These are phyloP conservation scores for Arabidopsis suecica DNA, from an alignment of 345 rosid species.

Conservation along the genomic window DNA sequence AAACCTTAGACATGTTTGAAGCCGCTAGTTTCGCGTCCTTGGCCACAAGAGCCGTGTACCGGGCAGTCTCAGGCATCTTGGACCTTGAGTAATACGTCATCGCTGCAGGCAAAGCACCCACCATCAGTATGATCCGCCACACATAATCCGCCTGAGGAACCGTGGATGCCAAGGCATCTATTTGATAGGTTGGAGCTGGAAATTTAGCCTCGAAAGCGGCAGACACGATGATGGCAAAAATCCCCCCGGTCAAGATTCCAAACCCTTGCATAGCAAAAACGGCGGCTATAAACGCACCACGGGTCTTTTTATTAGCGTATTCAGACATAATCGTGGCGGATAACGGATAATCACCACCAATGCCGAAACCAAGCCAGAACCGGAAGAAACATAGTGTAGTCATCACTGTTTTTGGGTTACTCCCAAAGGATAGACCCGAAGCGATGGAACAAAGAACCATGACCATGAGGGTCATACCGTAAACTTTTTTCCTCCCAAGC, in stretches of 20 bases:
- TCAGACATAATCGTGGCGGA: conserved; percentile 90
- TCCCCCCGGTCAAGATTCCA: conserved; percentile 77
- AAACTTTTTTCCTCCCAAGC: conserved; percentile 73
- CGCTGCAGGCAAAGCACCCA: conserved; percentile 81
- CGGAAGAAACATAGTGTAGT: conserved; percentile 78
- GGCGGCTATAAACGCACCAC: conserved; percentile 88
- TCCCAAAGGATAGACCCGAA: conserved; percentile 74
- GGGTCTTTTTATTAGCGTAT: conserved; percentile 83
- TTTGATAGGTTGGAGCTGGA: conserved; percentile 58
- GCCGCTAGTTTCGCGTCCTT: conserved; percentile 76
- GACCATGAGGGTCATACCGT: conserved; percentile 76
- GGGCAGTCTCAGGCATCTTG: conserved; percentile 93
- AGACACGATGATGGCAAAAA: conserved; percentile 65
- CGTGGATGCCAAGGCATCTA: conserved; percentile 58
- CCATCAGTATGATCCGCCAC: conserved; percentile 84
- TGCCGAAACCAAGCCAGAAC: conserved; percentile 88
- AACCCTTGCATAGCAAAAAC: conserved; percentile 98
- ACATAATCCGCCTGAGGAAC: conserved; percentile 73
- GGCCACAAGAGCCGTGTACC: conserved; percentile 89
- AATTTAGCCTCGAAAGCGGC: conserved; percentile 58
- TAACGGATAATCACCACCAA: conserved; percentile 85
- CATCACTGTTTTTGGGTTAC: conserved; percentile 53
- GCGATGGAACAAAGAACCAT: conserved; percentile 72
- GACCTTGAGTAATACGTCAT: conserved; percentile 81
- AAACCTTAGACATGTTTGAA: conserved; percentile 79